These are phyloP conservation scores for Floccularia luteovirens DNA, from an alignment of 768 basidiomycete genomes.

Conservation along the genomic window DNA sequence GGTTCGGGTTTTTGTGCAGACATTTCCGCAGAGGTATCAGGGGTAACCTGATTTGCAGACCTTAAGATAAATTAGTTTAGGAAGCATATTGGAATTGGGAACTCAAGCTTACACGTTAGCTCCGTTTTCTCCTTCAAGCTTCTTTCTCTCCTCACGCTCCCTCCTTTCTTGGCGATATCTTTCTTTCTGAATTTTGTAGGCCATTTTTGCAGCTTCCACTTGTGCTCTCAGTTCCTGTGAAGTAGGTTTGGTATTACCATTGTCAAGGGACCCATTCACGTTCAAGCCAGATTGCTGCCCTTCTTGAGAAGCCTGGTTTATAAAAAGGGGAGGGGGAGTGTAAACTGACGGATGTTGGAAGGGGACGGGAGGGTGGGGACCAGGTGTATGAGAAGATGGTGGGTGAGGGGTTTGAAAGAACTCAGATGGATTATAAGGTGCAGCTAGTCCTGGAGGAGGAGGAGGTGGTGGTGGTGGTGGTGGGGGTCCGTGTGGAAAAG, in stretches of 20 bases:
- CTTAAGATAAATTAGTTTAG: too few species aligned
- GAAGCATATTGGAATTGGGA: too few species aligned
- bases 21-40: too few species aligned
- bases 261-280: not conserved
- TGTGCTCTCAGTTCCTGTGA: constrained; percentile 33
- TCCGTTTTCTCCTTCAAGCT: too few species aligned
- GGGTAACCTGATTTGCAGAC: too few species aligned
- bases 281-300: too few species aligned
- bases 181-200: constrained; percentile 67
- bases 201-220: constrained; percentile 58
- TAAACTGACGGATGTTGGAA: constrained; percentile 9
- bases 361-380: constrained; percentile 8
- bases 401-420: not conserved
- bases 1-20: too few species aligned
- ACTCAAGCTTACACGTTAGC: too few species aligned
- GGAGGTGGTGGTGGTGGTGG: constrained; percentile 7
- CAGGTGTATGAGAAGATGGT: constrained; percentile 6
- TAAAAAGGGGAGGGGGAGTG: too few species aligned
- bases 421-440: not conserved
- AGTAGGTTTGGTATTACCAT: constrained; percentile 13
- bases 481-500: not conserved
- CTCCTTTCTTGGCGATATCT: constrained; percentile 55
- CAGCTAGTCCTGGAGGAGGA: constrained; percentile 5
- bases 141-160: constrained; percentile 23
- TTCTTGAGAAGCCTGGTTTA: too few species aligned